Evolutionary conservation across 495 filamentous ascomycete genomes (phyloP).

Genomic region (Penicillium tannophilum): DNA sequence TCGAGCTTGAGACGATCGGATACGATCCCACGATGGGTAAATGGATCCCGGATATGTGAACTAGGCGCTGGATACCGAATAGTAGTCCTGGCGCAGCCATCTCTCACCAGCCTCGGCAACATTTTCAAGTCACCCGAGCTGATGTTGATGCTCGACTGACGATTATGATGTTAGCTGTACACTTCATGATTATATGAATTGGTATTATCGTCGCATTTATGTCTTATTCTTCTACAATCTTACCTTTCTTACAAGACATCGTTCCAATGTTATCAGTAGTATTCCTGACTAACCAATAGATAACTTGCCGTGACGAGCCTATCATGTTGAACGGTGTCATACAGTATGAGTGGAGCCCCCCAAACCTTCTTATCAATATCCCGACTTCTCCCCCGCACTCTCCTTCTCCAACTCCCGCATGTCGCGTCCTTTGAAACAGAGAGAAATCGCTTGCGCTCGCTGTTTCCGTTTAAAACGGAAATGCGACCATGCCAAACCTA

Average conservation of each 20-base stretch:
- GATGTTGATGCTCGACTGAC: too few relatives aligned
- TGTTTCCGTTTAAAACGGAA: slow-evolving; percentile 39
- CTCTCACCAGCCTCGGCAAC: neutral
- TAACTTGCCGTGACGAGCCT: too few relatives aligned
- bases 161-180: too few relatives aligned
- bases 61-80: too few relatives aligned
- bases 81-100: neutral
- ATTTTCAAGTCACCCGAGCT: too few relatives aligned
- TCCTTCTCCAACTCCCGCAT: slow-evolving; percentile 20
- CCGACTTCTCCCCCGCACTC: slow-evolving; percentile 26
- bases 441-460: slow-evolving; percentile 36
- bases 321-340: too few relatives aligned
- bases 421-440: slow-evolving; percentile 31
- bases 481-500: slow-evolving; percentile 39
- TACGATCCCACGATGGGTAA: slow-evolving; percentile 56
- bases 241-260: too few relatives aligned
- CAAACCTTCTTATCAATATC: slow-evolving; percentile 28
- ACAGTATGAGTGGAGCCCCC: neutral
- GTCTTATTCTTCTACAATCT: too few relatives aligned
- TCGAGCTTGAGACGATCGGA: slow-evolving; percentile 64
- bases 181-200: too few relatives aligned
- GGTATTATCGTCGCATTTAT: too few relatives aligned
- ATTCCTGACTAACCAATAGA: too few relatives aligned
- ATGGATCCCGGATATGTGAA: slow-evolving; percentile 45
- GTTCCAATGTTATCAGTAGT: too few relatives aligned